phyloP scores from a whole-genome alignment of 2,329 filamentous ascomycete species.

The Exophiala dermatitidis region DNA sequence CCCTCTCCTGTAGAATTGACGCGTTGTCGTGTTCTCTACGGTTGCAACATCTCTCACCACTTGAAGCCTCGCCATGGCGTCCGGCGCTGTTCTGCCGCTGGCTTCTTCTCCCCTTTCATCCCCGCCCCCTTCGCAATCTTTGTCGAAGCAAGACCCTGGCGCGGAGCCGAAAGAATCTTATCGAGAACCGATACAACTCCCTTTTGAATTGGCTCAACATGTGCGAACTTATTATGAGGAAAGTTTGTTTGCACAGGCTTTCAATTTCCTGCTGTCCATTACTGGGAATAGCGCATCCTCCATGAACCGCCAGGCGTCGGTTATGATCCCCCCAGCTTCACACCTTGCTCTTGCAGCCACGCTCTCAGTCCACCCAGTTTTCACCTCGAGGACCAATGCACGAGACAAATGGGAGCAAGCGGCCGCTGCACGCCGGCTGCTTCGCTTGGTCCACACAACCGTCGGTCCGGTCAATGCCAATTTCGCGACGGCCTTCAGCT shows the following conservation, averaged over 20 bases:
- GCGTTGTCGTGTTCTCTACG: too few species aligned
- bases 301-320: conserved; percentile 38
- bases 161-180: conserved; percentile 33
- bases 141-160: conserved; percentile 2
- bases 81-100: not conserved
- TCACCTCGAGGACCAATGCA: conserved; percentile 65
- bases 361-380: conserved; percentile 69
- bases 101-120: conserved; percentile 16
- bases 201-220: conserved; percentile 58
- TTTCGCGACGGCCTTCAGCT: conserved; percentile 65
- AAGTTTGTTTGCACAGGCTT: conserved; percentile 58
- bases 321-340: conserved; percentile 60
- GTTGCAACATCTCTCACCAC: too few species aligned
- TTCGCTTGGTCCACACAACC: conserved; percentile 58
- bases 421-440: conserved; percentile 60
- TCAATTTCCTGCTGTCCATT: conserved; percentile 59
- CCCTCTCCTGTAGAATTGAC: too few species aligned
- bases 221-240: conserved; percentile 70
- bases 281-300: conserved; percentile 46
- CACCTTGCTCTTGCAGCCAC: conserved; percentile 73
- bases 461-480: conserved; percentile 65
- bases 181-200: conserved; percentile 50
- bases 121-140: conserved; percentile 9
- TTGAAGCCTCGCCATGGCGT: not conserved
- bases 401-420: conserved; percentile 56